Base-by-base conservation (phyloP, 108 stramenopile species). In the Skeletonema marinoi region DNA sequence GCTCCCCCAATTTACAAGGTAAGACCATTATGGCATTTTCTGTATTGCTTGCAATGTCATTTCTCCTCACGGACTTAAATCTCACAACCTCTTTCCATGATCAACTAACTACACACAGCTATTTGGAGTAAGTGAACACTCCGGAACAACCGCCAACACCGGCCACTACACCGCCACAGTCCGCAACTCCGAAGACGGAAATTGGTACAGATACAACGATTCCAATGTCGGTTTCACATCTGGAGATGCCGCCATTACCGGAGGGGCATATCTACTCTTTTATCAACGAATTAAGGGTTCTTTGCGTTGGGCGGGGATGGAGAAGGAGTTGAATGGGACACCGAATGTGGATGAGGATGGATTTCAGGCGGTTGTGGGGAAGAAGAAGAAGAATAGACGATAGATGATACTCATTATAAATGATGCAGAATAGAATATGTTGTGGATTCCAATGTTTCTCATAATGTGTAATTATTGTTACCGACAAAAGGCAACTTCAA, bases 81-180 rank as follows among this genome's bases (percentile, higher is more conserved):
- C 25, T 25, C 25, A 25, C 25, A 0, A 25, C 48, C 17, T 44
- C 46, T 66, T 65, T 6, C 6, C 39, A n/a, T 41, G 10, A 41
- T 10, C 39, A n/a, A n/a, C 1, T 1, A 41, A 41, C 10, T 10
- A 41, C 10, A 10, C 32, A 10, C 54, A 87, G 78, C 71, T 93
- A 16, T 91, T 89, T 72, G 91, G 91, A 31, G 93, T 94, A 2
- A 90, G 89, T 54, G 91, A 94, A 60, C 93, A 94, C 81, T 80
- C 83, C 30, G 93, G 93, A 36, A 54, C 82, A 4, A 91, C 91
- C 6, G 91, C 90, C 73, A 90, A 92, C 70, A 90, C 87, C 66
- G 93, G 93, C 25, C 93, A 94, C 65, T 94, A 94, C 65, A 94
- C 93, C 4, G 93, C 93, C n/a, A 94, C 93, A 13, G 91, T 88